Evolutionary conservation across 2,329 filamentous ascomycete species (phyloP).

Genomic region (Helotiales sp.): DNA sequence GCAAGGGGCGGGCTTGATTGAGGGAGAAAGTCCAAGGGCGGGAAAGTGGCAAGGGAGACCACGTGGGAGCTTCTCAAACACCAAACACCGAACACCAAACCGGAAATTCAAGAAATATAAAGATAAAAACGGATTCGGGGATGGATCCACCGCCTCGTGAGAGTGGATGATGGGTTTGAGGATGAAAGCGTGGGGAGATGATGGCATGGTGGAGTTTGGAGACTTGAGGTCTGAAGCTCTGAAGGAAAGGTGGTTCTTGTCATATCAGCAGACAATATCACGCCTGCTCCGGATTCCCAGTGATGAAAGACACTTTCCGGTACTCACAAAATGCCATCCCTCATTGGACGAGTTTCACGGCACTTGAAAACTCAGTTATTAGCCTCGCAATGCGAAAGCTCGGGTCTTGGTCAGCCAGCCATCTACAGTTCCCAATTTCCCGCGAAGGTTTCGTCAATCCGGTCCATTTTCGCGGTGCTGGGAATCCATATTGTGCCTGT

Average conservation of each 20-base stretch:
- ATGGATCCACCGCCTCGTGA: background rate
- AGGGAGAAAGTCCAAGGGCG: background rate
- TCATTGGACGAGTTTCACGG: background rate
- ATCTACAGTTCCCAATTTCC: background rate
- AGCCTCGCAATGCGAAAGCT: background rate
- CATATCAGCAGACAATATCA: background rate
- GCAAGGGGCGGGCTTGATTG: background rate
- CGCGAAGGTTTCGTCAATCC: background rate
- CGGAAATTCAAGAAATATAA: background rate
- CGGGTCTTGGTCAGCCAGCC: background rate
- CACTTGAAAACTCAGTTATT: background rate
- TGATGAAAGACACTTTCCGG: background rate
- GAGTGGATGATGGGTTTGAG: background rate
- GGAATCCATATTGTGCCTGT: background rate
- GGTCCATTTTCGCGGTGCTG: background rate
- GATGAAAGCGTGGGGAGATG: background rate
- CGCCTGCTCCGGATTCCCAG: background rate
- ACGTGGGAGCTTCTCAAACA: constrained; percentile 6
- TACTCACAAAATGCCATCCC: background rate
- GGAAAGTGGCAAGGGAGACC: background rate
- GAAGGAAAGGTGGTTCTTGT: background rate
- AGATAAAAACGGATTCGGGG: background rate
- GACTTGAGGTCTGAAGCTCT: background rate
- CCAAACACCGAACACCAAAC: background rate
- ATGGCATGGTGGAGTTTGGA: background rate